phyloP scores from a whole-genome alignment of 164 flowering plant genomes.

The Magnolia officinalis region DNA sequence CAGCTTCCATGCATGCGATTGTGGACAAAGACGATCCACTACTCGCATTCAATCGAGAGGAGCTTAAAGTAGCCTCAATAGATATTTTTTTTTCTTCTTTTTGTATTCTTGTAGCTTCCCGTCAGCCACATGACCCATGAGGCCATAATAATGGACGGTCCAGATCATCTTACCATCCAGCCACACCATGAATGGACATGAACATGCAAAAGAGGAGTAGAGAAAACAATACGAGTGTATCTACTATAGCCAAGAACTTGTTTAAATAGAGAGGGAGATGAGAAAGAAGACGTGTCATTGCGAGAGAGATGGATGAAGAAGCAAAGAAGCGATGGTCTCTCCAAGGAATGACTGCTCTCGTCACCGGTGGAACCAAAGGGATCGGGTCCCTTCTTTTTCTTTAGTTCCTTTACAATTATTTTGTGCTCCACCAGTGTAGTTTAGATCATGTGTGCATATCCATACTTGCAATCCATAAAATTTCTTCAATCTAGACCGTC shows the following conservation, averaged over 20 bases:
- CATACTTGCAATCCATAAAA: too few species aligned
- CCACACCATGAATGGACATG: neutral
- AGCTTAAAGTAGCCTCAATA: too few species aligned
- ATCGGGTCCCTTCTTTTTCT: conserved; percentile 25
- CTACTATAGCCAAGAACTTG: neutral
- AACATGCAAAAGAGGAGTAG: neutral
- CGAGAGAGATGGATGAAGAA: neutral
- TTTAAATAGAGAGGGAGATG: too few species aligned
- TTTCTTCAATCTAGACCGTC: too few species aligned
- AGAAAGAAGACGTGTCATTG: neutral
- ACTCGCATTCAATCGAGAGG: neutral
- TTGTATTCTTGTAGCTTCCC: too few species aligned
- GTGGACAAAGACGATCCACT: neutral
- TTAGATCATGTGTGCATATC: too few species aligned
- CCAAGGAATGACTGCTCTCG: conserved; percentile 33
- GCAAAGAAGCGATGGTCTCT: conserved; percentile 30
- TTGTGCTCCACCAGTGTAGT: too few species aligned
- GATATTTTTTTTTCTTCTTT: too few species aligned
- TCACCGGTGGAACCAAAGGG: conserved; percentile 43
- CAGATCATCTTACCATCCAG: neutral
- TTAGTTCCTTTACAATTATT: too few species aligned
- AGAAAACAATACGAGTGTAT: neutral
- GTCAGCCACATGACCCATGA: too few species aligned
- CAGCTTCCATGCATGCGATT: neutral
- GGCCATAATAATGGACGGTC: neutral